A percentile compares a stretch with the other conserved stretches of the same genome.
Evolutionary conservation across 1,284 basidiomycete genomes (phyloP).

Genomic region (Ceratobasidium papillatum): DNA sequence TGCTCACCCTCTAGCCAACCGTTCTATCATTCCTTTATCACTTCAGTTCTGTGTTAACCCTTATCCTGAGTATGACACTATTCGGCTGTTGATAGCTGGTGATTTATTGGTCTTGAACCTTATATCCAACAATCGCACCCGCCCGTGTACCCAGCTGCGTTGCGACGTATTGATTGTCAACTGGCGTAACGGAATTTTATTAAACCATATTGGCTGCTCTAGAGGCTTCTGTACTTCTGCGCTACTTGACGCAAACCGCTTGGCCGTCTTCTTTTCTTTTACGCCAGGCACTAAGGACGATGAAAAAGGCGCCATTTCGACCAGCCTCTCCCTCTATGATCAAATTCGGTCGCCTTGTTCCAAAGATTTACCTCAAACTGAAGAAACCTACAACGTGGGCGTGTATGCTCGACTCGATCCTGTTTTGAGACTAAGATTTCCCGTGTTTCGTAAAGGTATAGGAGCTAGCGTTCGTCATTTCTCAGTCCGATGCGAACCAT

Average conservation of each 20-base stretch:
- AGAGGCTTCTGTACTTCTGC: not conserved
- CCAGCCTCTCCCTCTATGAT: no score
- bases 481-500: not conserved
- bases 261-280: not conserved
- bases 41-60: not conserved
- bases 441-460: no score
- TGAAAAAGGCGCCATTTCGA: no score
- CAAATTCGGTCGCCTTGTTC: no score
- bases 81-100: no score
- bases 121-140: no score
- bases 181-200: not conserved
- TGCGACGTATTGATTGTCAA: not conserved
- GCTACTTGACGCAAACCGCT: not conserved
- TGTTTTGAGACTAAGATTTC: no score
- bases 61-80: not conserved
- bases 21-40: not conserved
- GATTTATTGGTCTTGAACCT: slow-evolving; percentile 2
- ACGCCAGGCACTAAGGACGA: no score
- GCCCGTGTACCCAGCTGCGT: not conserved
- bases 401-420: no score
- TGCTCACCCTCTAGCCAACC: not conserved
- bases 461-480: not conserved
- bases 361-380: no score
- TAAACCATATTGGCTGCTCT: not conserved
- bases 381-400: no score